Conservation (phyloP, 768 basidiomycete genomes). For the Lenzites betulinus region DNA sequence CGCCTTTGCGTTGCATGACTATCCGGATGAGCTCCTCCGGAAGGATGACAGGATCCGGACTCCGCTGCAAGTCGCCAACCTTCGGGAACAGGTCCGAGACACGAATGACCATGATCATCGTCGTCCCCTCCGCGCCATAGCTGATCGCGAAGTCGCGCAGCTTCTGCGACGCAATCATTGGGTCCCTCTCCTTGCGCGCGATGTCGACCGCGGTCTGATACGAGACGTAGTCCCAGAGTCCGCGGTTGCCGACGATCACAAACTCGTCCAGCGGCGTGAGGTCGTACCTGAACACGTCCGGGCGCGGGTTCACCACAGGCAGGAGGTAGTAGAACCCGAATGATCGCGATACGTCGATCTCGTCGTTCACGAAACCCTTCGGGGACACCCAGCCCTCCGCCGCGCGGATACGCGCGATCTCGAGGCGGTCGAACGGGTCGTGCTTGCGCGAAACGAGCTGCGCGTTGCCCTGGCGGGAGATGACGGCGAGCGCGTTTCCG, state of each 20-base stretch:
- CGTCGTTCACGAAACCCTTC: conserved; percentile 87
- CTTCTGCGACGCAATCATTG: conserved; percentile 95
- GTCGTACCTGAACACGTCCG: conserved; percentile 69
- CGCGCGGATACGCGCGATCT: conserved; percentile 83
- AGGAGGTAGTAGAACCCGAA: conserved; percentile 92
- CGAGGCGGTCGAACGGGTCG: conserved; percentile 84
- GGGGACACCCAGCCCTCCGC: conserved; percentile 96
- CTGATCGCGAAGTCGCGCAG: conserved; percentile 95
- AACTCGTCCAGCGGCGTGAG: conserved; percentile 90
- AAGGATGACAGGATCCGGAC: conserved; percentile 47
- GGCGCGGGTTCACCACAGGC: conserved; percentile 88
- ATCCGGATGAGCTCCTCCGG: conserved; percentile 37
- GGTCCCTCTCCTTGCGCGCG: conserved; percentile 74
- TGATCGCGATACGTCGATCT: conserved; percentile 86
- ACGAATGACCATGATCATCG: conserved; percentile 97
- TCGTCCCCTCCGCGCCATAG: conserved; percentile 90
- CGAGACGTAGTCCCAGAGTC: conserved; percentile 91
- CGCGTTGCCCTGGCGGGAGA: conserved; percentile 76
- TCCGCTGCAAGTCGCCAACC: conserved; percentile 46
- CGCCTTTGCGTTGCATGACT: conserved; percentile 31
- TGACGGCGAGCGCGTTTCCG: conserved; percentile 85
- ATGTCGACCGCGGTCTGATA: conserved; percentile 98
- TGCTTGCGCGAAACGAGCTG: conserved; percentile 77
- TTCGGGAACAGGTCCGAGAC: conserved; percentile 73
- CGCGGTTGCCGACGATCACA: conserved; percentile 91